Evolutionary conservation across 768 basidiomycete genomes (phyloP), one percentile per base, ranked within the genome.

Genomic region (Boletus insuetus): DNA sequence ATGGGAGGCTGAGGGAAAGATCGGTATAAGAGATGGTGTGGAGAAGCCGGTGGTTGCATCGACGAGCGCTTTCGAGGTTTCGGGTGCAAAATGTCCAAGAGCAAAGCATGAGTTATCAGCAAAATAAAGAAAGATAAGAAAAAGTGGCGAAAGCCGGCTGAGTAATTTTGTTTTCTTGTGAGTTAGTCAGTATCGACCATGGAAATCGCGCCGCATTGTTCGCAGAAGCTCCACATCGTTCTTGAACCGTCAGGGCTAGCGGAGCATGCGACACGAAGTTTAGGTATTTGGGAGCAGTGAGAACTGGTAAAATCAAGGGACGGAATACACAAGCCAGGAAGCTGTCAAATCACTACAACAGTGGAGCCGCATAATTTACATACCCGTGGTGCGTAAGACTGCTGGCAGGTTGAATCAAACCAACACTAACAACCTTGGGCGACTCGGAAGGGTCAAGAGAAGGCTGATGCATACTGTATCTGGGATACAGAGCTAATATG

Each of bases 211-310:
- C 90, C 90, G 69, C 90, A 92, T 75, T 90, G 80, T 78, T 91
- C 89, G 71, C 90, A 92, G 69, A 88, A 86, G 64, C 84, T 86
- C 90, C 90, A 92, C 88, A 92, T 91, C 17, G 88, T 85, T 54
- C 71, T 69, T 68, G 81, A 82, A 57, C 89, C 89, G 59, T 83
- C 82, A 56, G 78, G 72, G 51, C 86, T 82, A 19, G 87, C 71
- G 34, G 87, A 82, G 63, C 89, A 91, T 34, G 90, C 87, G 55
- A 92, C 78, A 59, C 87, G 85, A 61, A 92, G 80, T 70, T 91
- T 91, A 16, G 90, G 90, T 55, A 92, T 90, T 72, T 90, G 88
- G 24, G 83, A 83, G 63, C 90, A 92, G 48, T 78, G 77, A 51
- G 82, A 75, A 39, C 87, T 90, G 64, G 54, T 31, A 16, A 48